Evolutionary conservation across 495 filamentous ascomycete species (phyloP).

Genomic region (Aspergillus sparsus): DNA sequence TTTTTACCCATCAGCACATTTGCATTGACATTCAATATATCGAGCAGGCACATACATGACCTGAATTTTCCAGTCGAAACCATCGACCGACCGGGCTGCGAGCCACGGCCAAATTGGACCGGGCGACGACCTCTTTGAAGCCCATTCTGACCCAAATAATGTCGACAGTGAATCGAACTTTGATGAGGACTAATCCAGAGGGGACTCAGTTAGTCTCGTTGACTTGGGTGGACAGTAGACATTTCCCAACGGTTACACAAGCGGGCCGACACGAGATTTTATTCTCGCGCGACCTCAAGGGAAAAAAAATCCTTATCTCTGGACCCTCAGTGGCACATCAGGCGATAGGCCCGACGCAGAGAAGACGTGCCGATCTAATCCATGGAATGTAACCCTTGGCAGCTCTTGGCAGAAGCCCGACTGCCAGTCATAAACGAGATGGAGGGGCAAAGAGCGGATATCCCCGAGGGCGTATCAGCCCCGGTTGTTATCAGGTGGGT

Average conservation of each 20-base stretch:
- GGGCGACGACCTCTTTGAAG: constrained; percentile 50
- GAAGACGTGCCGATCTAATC: constrained; percentile 2
- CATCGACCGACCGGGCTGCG: constrained; percentile 63
- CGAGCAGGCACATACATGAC: constrained; percentile 58
- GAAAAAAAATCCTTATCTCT: constrained; percentile 17
- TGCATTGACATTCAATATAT: constrained; percentile 2
- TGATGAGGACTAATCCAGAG: background rate
- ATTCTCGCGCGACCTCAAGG: constrained; percentile 9
- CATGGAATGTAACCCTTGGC: background rate
- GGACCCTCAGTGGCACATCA: constrained; percentile 8
- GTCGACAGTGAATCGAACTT: background rate
- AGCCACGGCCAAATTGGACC: constrained; percentile 56
- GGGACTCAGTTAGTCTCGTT: background rate
- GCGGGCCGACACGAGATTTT: constrained; percentile 12
- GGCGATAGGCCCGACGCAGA: constrained; percentile 7
- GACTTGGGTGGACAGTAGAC: background rate
- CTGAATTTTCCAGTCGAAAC: constrained; percentile 73
- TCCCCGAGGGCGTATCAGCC: constrained; percentile 18
- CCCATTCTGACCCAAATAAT: constrained; percentile 26
- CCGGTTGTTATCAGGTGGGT: constrained; percentile 13
- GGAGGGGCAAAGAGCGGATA: constrained; percentile 5
- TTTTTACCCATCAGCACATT: constrained; percentile 10
- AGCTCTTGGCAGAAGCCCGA: background rate
- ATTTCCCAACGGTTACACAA: constrained; percentile 12
- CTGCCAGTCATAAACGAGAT: constrained; percentile 8